Percentiles rank a stretch among this genome's conserved stretches.
These are phyloP conservation scores for Monosporascus sp. DNA, from an alignment of 2,329 filamentous ascomycete species.

Conservation along the genomic window DNA sequence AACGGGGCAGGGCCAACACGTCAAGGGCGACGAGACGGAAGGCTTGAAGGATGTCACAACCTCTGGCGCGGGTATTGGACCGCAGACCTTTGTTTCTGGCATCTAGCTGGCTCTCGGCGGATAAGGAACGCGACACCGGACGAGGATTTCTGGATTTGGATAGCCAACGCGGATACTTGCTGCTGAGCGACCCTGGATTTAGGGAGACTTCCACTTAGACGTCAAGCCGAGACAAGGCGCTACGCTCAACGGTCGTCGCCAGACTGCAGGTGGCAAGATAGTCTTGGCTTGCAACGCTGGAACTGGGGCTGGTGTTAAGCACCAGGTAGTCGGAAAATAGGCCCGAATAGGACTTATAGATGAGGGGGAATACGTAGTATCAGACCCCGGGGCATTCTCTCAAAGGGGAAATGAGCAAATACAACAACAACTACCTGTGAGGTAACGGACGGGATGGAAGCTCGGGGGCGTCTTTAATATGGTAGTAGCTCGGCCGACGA, in stretches of 20 bases:
- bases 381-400: background rate
- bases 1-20: background rate
- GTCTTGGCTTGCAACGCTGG: background rate
- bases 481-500: background rate
- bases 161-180: background rate
- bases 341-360: background rate
- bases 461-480: background rate
- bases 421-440: background rate
- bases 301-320: background rate
- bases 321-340: background rate
- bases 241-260: background rate
- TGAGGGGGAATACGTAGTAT: background rate
- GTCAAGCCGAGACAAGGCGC: background rate
- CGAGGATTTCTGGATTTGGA: background rate
- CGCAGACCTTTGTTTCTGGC: background rate
- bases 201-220: background rate
- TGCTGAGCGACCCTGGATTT: background rate
- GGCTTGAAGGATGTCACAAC: background rate
- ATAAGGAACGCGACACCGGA: background rate
- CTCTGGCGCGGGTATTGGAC: background rate
- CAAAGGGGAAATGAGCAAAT: background rate
- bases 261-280: background rate
- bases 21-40: background rate
- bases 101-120: background rate
- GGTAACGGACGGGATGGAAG: background rate